These are phyloP conservation scores for Picea glauca DNA, from an alignment of 75 land plant genomes.

Conservation along the genomic window DNA sequence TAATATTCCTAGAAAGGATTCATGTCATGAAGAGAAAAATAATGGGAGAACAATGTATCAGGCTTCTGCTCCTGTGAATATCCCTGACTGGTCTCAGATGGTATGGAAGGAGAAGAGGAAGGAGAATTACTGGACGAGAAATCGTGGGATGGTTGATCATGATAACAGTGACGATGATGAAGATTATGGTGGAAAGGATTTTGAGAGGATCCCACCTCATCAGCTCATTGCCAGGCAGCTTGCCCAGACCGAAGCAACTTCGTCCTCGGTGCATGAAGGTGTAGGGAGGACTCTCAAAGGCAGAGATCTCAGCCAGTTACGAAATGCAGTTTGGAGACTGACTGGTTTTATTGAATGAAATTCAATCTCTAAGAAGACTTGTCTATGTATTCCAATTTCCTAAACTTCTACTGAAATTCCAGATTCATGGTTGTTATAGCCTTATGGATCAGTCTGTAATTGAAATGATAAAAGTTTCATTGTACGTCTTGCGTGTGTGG, in stretches of 20 bases:
- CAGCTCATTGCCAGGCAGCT: constrained; percentile 52
- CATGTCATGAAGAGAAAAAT: neutral
- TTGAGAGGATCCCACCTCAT: constrained; percentile 65
- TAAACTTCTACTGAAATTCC: too few relatives aligned
- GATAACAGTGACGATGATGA: constrained; percentile 8
- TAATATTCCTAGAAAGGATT: neutral
- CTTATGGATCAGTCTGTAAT: too few relatives aligned
- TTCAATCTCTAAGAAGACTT: too few relatives aligned
- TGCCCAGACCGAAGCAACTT: constrained; percentile 44
- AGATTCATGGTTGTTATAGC: too few relatives aligned
- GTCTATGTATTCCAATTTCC: too few relatives aligned
- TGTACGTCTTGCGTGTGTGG: too few relatives aligned
- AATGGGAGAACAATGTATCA: constrained; percentile 15
- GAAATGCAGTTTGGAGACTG: constrained; percentile 59
- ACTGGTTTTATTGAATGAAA: constrained; percentile 70
- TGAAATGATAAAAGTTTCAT: too few relatives aligned
- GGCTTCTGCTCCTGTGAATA: constrained; percentile 61
- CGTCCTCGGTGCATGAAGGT: constrained; percentile 78
- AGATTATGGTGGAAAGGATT: constrained; percentile 18
- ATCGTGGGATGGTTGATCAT: neutral
- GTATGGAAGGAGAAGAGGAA: constrained; percentile 20
- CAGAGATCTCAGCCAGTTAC: constrained; percentile 72
- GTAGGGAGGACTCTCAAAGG: constrained; percentile 83
- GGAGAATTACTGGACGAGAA: constrained; percentile 12
- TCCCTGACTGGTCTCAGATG: constrained; percentile 69